phyloP scores from a whole-genome alignment of 352 stramenopile species.

The Phytophthora idaei region DNA sequence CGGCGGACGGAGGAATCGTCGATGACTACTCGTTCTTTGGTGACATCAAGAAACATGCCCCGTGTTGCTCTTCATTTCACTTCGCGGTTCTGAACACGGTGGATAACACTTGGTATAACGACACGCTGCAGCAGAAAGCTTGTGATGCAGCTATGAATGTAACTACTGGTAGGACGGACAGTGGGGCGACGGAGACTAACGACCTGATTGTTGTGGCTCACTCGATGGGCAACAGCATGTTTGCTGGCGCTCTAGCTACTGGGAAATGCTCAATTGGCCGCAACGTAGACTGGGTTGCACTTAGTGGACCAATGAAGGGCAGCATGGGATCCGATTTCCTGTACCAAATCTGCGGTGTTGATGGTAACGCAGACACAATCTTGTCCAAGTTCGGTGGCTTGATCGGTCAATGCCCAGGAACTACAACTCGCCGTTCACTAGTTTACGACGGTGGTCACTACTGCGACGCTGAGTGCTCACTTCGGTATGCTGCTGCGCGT shows the following conservation, averaged over 20 bases:
- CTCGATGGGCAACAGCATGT: constrained; percentile 66
- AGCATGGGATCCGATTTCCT: constrained; percentile 59
- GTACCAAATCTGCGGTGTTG: constrained; percentile 38
- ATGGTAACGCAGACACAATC: constrained; percentile 19
- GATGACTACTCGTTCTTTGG: constrained; percentile 50
- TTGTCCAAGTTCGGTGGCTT: constrained; percentile 32
- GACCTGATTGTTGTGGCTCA: constrained; percentile 59
- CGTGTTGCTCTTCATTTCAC: constrained; percentile 57
- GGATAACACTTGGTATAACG: constrained; percentile 55
- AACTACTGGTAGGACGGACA: constrained; percentile 20
- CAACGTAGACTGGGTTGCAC: constrained; percentile 41
- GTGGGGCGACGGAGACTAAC: constrained; percentile 42
- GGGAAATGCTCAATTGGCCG: constrained; percentile 48
- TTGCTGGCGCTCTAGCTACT: constrained; percentile 47
- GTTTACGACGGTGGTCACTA: constrained; percentile 48
- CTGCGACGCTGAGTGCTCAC: constrained; percentile 20
- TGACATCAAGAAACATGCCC: constrained; percentile 50
- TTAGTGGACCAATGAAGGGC: constrained; percentile 50
- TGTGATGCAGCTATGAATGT: constrained; percentile 43
- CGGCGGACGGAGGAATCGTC: constrained; percentile 32
- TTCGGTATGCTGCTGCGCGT: constrained; percentile 42
- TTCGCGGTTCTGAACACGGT: constrained; percentile 55
- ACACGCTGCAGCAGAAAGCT: constrained; percentile 43
- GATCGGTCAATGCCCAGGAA: constrained; percentile 51
- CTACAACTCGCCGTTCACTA: constrained; percentile 36